These are phyloP conservation scores for Trypanosoma caninum DNA, from an alignment of 208 protist genomes.

Conservation along the genomic window DNA sequence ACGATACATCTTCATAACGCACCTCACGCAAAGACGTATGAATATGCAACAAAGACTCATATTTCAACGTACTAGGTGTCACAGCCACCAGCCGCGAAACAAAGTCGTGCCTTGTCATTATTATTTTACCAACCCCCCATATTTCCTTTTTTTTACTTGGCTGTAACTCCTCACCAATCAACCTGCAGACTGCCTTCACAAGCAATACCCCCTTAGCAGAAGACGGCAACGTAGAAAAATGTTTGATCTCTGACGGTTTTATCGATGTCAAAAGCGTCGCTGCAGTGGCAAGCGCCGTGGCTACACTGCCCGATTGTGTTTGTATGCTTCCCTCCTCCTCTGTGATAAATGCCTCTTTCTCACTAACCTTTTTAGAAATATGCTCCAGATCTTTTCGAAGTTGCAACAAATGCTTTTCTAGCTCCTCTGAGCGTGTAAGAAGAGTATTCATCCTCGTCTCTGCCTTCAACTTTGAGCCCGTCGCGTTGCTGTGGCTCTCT, in stretches of 20 bases:
- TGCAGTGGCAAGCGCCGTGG: slow-evolving; percentile 29
- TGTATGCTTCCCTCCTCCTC: slow-evolving; percentile 21
- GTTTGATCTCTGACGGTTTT: slow-evolving; percentile 35
- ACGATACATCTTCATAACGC: slow-evolving; percentile 39
- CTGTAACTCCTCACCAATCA: slow-evolving; percentile 61
- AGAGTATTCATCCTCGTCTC: not conserved
- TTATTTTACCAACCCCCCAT: slow-evolving; percentile 38
- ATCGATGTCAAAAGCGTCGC: slow-evolving; percentile 28
- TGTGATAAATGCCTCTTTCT: slow-evolving; percentile 2
- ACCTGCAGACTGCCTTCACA: slow-evolving; percentile 44
- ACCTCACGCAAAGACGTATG: slow-evolving; percentile 42
- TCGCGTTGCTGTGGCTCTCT: not conserved
- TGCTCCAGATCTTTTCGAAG: not conserved
- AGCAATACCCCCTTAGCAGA: slow-evolving; percentile 47
- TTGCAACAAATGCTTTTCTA: not conserved
- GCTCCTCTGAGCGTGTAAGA: not conserved
- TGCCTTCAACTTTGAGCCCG: not conserved
- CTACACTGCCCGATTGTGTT: slow-evolving; percentile 21
- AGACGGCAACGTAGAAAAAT: slow-evolving; percentile 31
- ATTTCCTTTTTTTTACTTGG: slow-evolving; percentile 39
- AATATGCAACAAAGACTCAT: slow-evolving; percentile 25
- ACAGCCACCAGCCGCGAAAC: slow-evolving; percentile 34
- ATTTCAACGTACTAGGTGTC: slow-evolving; percentile 27
- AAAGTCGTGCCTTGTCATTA: slow-evolving; percentile 47
- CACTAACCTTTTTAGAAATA: not conserved